A percentile compares a stretch with the other conserved stretches of the same genome.
These are phyloP conservation scores for Glaciozyma martinii DNA, from an alignment of 768 basidiomycete species.

Conservation along the genomic window DNA sequence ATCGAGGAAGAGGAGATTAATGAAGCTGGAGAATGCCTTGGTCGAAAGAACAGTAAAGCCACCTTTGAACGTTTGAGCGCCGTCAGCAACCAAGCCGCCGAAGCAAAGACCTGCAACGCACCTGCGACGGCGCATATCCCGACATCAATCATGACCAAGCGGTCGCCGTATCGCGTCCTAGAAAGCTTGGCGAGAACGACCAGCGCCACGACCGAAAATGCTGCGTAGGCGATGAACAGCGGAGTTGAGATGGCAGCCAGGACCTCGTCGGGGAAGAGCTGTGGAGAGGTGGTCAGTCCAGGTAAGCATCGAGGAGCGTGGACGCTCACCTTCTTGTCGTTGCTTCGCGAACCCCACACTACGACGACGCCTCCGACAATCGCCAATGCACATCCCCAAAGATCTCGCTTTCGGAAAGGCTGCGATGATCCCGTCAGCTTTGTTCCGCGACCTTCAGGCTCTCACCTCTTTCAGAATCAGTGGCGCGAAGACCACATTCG, in stretches of 20 bases:
- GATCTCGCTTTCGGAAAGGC: conserved; percentile 62
- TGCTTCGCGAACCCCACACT: conserved; percentile 72
- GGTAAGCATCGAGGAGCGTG: not conserved
- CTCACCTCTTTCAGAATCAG: conserved; percentile 9
- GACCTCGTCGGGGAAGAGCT: conserved; percentile 59
- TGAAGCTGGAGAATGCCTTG: conserved; percentile 78
- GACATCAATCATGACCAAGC: conserved; percentile 73
- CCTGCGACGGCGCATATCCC: conserved; percentile 64
- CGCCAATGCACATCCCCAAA: conserved; percentile 57
- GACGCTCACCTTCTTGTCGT: conserved; percentile 47
- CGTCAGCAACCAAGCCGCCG: not conserved
- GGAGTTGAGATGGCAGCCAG: conserved; percentile 59
- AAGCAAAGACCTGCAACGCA: conserved; percentile 7
- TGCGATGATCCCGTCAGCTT: too few relatives aligned
- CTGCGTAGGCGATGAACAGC: conserved; percentile 66
- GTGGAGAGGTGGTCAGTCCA: not conserved
- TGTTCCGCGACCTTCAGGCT: too few relatives aligned
- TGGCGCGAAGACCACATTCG: not conserved
- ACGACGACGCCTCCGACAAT: conserved; percentile 85
- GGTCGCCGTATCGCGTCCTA: conserved; percentile 53
- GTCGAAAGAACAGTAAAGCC: conserved; percentile 90
- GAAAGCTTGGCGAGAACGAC: conserved; percentile 57
- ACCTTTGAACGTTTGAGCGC: conserved; percentile 44
- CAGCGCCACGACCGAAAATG: conserved; percentile 53
- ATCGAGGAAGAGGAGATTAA: conserved; percentile 66